A percentile compares a stretch with the other conserved stretches of the same genome.
Conservation (phyloP, 1,139 yeast species). For the Ogataea hybrid region DNA sequence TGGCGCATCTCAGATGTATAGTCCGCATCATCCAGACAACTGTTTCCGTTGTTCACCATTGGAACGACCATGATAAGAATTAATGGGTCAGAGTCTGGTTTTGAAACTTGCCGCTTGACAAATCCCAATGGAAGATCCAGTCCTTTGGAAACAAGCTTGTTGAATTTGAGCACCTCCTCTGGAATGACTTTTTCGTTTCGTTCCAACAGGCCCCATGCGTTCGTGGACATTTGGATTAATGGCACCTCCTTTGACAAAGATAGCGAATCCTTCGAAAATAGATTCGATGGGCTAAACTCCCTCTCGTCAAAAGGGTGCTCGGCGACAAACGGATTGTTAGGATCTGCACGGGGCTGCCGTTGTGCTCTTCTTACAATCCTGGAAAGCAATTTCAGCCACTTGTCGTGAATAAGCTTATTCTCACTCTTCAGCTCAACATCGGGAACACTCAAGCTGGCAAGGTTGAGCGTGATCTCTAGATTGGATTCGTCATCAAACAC, state of each 20-base stretch:
- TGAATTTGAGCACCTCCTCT: slow-evolving; percentile 38
- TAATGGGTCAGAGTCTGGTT: slow-evolving; percentile 42
- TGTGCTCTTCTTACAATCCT: slow-evolving; percentile 21
- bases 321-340: slow-evolving; percentile 1
- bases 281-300: slow-evolving; percentile 2
- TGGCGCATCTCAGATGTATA: slow-evolving; percentile 35
- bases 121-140: slow-evolving; percentile 40
- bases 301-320: slow-evolving; percentile 7
- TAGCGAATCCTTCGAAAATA: background rate
- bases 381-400: slow-evolving; percentile 40
- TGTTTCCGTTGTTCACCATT: slow-evolving; percentile 25
- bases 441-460: slow-evolving; percentile 43
- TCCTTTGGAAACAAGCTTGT: slow-evolving; percentile 37
- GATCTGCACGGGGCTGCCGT: slow-evolving; percentile 12
- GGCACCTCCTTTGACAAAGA: slow-evolving; percentile 33
- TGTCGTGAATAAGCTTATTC: slow-evolving; percentile 38
- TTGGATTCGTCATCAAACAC: slow-evolving; percentile 30
- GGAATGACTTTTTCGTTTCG: slow-evolving; percentile 36
- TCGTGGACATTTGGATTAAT: slow-evolving; percentile 48
- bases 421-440: slow-evolving; percentile 42
- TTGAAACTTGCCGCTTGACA: slow-evolving; percentile 39
- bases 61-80: slow-evolving; percentile 47
- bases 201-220: slow-evolving; percentile 44
- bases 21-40: slow-evolving; percentile 32
- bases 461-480: slow-evolving; percentile 37